Base-by-base conservation (phyloP, 2,329 filamentous ascomycete genomes). In the Waltergamsia citrina region DNA sequence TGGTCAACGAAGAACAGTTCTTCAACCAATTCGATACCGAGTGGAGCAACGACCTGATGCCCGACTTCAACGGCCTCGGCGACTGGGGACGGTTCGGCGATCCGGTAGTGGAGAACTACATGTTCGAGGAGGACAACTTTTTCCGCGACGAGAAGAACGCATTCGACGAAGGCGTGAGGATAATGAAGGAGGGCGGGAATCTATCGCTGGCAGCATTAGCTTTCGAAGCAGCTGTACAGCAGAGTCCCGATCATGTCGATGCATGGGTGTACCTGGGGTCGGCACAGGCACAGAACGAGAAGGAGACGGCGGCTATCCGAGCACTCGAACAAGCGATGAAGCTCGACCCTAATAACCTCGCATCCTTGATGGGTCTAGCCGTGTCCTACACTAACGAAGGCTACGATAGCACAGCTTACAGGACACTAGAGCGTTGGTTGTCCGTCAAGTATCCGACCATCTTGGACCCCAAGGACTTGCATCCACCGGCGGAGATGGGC, bases 341-440 rank as follows among this genome's bases (percentile, higher is more conserved):
- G 57, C 68, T 92, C 19, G 88, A 96, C 48, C 81, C 87, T 1
- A 80, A 78, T 49, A 95, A 94, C 52, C 71, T 93, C 15, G 76
- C 85, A 39, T 90, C 88, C 1, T 71, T 98, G 29, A 96, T 98
- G 90, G 88, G 86, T 2, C 67, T 98, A 34, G 87, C 90, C 11
- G 90, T 98, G 15, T 94, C 85, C 5, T 98, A 98, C 60, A 98
- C 92, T 31, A 98, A 98, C 62, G 92, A 98, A 63, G 92, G 90
- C 41, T 98, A 96, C 62, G 92, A 98, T 60, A 90, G 84, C 52
- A 94, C 88, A 15, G 90, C 92, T 31, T 98, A 96, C 67, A 79
- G 90, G 35, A 96, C 90, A 8, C 72, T 98, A 11, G 92, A 98
- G 63, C 84, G 90, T 43, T 98, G 92, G 92, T 72, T 98, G 20